Percentiles rank a stretch among this genome's conserved stretches.
These are phyloP conservation scores for Saccharomycopsis lassenensis DNA, from an alignment of 805 yeast species.

Conservation along the genomic window DNA sequence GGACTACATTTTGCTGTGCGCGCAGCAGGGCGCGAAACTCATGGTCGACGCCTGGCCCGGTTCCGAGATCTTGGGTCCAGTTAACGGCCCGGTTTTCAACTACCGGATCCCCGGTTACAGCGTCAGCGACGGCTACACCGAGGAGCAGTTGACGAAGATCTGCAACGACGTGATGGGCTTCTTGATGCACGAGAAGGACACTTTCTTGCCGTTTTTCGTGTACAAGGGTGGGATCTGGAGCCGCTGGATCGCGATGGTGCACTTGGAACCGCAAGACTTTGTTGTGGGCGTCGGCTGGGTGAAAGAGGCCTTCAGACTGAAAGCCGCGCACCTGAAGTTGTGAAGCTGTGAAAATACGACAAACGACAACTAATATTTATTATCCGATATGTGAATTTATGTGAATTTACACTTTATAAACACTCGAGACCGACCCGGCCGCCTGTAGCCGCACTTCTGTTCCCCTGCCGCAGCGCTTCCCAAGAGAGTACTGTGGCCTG, in stretches of 20 bases:
- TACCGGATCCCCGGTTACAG: slow-evolving; percentile 9
- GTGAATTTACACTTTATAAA: no score
- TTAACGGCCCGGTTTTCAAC: slow-evolving; percentile 16
- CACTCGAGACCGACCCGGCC: no score
- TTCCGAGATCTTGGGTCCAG: slow-evolving; percentile 11
- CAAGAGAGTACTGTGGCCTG: no score
- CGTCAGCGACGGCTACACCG: not conserved
- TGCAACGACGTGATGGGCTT: slow-evolving; percentile 9
- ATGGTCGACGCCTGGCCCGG: slow-evolving; percentile 25
- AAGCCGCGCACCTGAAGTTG: no score
- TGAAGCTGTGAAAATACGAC: no score
- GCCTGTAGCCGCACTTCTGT: no score
- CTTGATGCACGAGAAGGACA: slow-evolving; percentile 26
- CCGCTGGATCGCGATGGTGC: slow-evolving; percentile 52
- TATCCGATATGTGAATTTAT: no score
- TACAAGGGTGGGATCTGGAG: slow-evolving; percentile 33
- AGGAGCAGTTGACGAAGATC: not conserved
- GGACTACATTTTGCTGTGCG: slow-evolving; percentile 36
- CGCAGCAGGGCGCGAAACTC: slow-evolving; percentile 31
- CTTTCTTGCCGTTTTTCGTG: slow-evolving; percentile 35
- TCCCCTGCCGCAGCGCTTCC: no score
- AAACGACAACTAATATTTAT: no score
- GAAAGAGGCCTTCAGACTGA: slow-evolving; percentile 10
- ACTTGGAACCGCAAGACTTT: slow-evolving; percentile 45
- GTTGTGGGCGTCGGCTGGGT: slow-evolving; percentile 12